phyloP scores from a whole-genome alignment of 139 green algal species.

The Zygnema circumcarinatum region DNA sequence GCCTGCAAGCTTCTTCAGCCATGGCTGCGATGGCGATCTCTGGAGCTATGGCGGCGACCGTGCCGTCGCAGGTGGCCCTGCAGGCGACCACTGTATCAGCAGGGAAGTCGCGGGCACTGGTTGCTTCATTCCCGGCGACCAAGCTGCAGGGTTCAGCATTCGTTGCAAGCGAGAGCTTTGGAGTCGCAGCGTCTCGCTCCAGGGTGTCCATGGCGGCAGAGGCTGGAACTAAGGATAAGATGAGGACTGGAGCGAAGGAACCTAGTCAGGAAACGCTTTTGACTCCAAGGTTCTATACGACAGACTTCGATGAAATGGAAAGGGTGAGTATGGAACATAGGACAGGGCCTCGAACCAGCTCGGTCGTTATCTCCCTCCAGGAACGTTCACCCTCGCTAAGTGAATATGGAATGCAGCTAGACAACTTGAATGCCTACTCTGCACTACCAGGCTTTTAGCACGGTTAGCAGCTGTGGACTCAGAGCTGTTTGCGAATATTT shows the following conservation, averaged over 20 bases:
- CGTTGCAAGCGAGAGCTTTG: background rate
- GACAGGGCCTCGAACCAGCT: too few relatives aligned
- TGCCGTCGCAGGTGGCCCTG: background rate
- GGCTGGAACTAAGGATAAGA: slow-evolving; percentile 16
- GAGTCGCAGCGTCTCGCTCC: background rate
- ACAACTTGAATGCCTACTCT: too few relatives aligned
- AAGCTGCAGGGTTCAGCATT: background rate
- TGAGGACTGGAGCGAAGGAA: slow-evolving; percentile 71
- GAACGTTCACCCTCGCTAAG: too few relatives aligned
- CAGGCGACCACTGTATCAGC: background rate
- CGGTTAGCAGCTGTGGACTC: too few relatives aligned
- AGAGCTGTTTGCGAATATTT: too few relatives aligned
- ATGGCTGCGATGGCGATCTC: background rate
- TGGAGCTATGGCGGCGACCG: background rate
- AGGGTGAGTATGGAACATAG: too few relatives aligned
- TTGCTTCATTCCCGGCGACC: too few relatives aligned
- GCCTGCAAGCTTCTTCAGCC: background rate
- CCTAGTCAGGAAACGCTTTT: slow-evolving; percentile 87
- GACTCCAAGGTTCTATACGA: slow-evolving; percentile 98
- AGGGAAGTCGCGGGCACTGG: background rate
- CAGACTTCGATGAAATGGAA: slow-evolving; percentile 98
- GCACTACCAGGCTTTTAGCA: too few relatives aligned
- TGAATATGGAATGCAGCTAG: too few relatives aligned
- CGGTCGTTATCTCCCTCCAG: too few relatives aligned
- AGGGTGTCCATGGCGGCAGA: background rate